These are phyloP conservation scores for Diaporthe sp. DNA, from an alignment of 2,329 filamentous ascomycete genomes.

Conservation along the genomic window DNA sequence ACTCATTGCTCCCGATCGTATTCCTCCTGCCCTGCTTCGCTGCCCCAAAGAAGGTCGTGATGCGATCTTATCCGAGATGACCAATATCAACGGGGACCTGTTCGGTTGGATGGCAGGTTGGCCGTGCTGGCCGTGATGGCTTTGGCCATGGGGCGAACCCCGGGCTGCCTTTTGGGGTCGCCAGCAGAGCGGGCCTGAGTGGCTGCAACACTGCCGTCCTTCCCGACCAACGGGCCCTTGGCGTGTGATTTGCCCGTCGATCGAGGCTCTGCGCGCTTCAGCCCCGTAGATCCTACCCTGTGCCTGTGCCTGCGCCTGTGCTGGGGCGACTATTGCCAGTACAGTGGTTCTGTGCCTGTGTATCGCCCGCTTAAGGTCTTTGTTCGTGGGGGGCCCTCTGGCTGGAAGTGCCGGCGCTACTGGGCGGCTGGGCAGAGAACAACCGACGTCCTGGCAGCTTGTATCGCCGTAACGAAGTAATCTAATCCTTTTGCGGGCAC, in stretches of 20 bases:
- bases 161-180: conserved; percentile 3
- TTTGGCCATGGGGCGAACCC: conserved; percentile 12
- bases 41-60: neutral
- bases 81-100: neutral
- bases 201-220: conserved; percentile 29
- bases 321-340: neutral
- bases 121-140: neutral
- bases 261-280: conserved; percentile 33
- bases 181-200: conserved; percentile 20
- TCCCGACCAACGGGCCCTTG: conserved; percentile 28
- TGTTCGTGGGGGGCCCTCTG: neutral
- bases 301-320: neutral
- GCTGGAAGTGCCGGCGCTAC: neutral
- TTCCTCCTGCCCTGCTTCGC: neutral
- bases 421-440: neutral
- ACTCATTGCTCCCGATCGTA: conserved; percentile 7
- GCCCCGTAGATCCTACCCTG: conserved; percentile 28
- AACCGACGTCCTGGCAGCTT: neutral
- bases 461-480: neutral
- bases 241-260: conserved; percentile 31
- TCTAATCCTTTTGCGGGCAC: neutral
- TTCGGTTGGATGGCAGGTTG: conserved; percentile 11
- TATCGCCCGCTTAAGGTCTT: neutral
- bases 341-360: neutral
- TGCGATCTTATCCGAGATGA: conserved; percentile 25